Percentiles rank a stretch among this genome's conserved stretches.
Conservation (phyloP, 225 moss, liverwort and hornwort species). For the Asterella californica region DNA sequence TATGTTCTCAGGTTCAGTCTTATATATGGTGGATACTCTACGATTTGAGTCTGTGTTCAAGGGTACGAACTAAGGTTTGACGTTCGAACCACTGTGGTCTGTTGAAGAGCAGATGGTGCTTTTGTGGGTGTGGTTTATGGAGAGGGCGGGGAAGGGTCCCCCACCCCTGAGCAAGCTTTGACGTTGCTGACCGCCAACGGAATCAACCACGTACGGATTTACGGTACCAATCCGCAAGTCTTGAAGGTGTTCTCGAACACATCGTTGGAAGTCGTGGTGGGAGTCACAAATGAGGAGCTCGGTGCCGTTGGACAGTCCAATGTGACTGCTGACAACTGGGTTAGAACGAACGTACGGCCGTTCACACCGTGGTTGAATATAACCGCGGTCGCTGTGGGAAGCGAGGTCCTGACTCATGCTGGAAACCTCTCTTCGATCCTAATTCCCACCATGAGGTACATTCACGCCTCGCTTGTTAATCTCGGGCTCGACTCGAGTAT, state of each 20-base stretch:
- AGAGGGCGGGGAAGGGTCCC: constrained; percentile 19
- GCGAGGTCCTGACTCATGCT: constrained; percentile 41
- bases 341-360: constrained; percentile 38
- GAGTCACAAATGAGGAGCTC: constrained; percentile 51
- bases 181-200: constrained; percentile 38
- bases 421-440: constrained; percentile 33
- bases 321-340: constrained; percentile 39
- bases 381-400: constrained; percentile 48
- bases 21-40: too few relatives aligned
- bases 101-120: constrained; percentile 21
- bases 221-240: constrained; percentile 44
- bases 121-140: constrained; percentile 47
- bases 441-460: constrained; percentile 48
- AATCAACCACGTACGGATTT: constrained; percentile 45
- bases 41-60: too few relatives aligned
- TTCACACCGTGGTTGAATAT: constrained; percentile 36
- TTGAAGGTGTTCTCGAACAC: constrained; percentile 35
- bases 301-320: constrained; percentile 36
- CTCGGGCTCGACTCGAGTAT: constrained; percentile 37
- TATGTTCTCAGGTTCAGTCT: too few relatives aligned
- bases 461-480: constrained; percentile 35
- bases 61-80: too few relatives aligned
- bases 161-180: constrained; percentile 25
- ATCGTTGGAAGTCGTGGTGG: constrained; percentile 45
- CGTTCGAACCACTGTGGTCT: neutral